Conservation (phyloP, 2,329 filamentous ascomycete genomes). For the Rhinocladiella similis region DNA sequence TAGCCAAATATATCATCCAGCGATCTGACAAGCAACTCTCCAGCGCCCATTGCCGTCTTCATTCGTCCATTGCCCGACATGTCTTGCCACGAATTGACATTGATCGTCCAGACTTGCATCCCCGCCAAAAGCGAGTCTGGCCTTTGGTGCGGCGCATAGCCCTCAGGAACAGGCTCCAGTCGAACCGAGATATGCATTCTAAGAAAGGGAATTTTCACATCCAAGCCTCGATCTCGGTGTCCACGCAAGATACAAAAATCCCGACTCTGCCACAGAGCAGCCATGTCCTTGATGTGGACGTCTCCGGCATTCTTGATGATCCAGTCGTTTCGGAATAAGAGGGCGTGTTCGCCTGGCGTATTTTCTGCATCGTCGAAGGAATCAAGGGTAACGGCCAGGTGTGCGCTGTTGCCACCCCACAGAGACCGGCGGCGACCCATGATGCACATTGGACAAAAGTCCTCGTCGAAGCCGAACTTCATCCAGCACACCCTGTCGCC, state of each 20-base stretch:
- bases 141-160: neutral
- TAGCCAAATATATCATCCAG: neutral
- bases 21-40: neutral
- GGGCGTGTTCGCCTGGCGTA: constrained; percentile 7
- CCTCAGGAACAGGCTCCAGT: neutral
- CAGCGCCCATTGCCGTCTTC: neutral
- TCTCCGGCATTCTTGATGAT: constrained; percentile 4
- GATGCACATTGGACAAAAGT: constrained; percentile 15
- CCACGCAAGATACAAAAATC: neutral
- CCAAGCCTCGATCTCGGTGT: neutral
- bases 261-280: neutral
- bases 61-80: neutral
- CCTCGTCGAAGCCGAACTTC: constrained; percentile 20
- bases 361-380: constrained; percentile 16
- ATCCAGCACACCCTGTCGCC: constrained; percentile 20
- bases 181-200: neutral
- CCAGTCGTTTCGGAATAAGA: constrained; percentile 17
- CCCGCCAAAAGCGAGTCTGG: neutral
- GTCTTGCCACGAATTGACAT: neutral
- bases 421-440: constrained; percentile 15
- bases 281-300: constrained; percentile 1
- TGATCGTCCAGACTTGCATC: neutral
- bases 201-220: neutral
- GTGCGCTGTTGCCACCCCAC: constrained; percentile 16
- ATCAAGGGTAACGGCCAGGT: constrained; percentile 12